Conservation (phyloP, 2,329 filamentous ascomycete genomes). For the Pseudocercospora ulei region DNA sequence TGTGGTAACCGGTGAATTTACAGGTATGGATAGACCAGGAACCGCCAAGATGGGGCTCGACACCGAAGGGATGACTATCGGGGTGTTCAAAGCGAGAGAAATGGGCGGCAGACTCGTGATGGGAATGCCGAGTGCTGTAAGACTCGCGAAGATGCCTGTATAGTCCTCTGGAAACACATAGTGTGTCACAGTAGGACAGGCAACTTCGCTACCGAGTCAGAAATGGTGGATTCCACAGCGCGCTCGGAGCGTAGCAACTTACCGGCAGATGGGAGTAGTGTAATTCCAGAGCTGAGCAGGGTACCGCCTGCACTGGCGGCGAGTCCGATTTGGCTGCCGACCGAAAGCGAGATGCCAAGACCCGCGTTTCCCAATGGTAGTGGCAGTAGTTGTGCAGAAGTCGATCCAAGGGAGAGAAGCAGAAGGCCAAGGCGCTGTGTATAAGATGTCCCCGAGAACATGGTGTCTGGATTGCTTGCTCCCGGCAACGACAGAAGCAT, state of each 20-base stretch:
- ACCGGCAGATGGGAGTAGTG: too few species aligned
- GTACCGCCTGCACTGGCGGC: not conserved
- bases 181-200: constrained; percentile 15
- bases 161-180: constrained; percentile 19
- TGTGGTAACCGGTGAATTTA: not conserved
- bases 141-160: constrained; percentile 18
- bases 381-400: constrained; percentile 9
- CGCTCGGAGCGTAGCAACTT: too few species aligned
- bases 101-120: constrained; percentile 10
- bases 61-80: not conserved
- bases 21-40: not conserved
- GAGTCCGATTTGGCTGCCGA: not conserved
- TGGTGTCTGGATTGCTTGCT: constrained; percentile 8
- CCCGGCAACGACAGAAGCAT: constrained; percentile 13
- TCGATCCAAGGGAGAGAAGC: constrained; percentile 9
- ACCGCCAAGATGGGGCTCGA: not conserved
- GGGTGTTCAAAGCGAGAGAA: constrained; percentile 3
- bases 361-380: not conserved
- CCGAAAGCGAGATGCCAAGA: not conserved
- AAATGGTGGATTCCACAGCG: not conserved
- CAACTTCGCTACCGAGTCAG: constrained; percentile 7
- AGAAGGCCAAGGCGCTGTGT: constrained; percentile 10
- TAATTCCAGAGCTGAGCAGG: too few species aligned
- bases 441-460: constrained; percentile 10
- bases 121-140: constrained; percentile 11